Conservation (phyloP, 1,139 yeast species). For the Hemisphaericaspora lyxosophila region DNA sequence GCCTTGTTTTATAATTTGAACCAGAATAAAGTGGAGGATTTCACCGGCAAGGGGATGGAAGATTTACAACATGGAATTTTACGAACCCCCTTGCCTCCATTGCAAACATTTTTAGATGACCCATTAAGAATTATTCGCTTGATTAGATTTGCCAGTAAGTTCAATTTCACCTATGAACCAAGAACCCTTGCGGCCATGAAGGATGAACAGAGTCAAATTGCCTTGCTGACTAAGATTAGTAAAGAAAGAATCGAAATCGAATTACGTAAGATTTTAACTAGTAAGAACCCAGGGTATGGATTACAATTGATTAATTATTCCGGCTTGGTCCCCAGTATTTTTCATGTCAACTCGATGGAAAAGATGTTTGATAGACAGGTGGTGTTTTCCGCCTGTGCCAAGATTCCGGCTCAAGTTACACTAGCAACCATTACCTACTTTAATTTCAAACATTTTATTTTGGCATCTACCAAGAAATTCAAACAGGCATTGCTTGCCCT, state of each 20-base stretch:
- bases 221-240: slow-evolving; percentile 73
- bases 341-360: slow-evolving; percentile 39
- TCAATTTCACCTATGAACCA: slow-evolving; percentile 62
- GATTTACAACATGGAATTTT: slow-evolving; percentile 72
- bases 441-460: slow-evolving; percentile 16
- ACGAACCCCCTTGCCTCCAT: slow-evolving; percentile 85
- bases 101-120: slow-evolving; percentile 85
- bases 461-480: slow-evolving; percentile 7
- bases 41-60: slow-evolving; percentile 69
- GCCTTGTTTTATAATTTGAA: slow-evolving; percentile 85
- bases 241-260: slow-evolving; percentile 91
- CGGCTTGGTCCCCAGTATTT: slow-evolving; percentile 58
- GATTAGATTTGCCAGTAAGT: slow-evolving; percentile 81
- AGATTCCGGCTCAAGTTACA: slow-evolving; percentile 19
- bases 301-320: slow-evolving; percentile 56
- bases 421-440: slow-evolving; percentile 23
- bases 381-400: slow-evolving; percentile 8
- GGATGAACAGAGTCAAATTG: slow-evolving; percentile 52
- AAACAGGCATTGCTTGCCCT: slow-evolving; percentile 12
- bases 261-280: slow-evolving; percentile 67
- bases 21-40: slow-evolving; percentile 72
- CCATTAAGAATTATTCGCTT: slow-evolving; percentile 86
- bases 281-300: slow-evolving; percentile 65
- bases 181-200: slow-evolving; percentile 68
- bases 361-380: slow-evolving; percentile 19